These are phyloP conservation scores for Mrakia gelida DNA, from an alignment of 768 basidiomycete species.

Conservation along the genomic window DNA sequence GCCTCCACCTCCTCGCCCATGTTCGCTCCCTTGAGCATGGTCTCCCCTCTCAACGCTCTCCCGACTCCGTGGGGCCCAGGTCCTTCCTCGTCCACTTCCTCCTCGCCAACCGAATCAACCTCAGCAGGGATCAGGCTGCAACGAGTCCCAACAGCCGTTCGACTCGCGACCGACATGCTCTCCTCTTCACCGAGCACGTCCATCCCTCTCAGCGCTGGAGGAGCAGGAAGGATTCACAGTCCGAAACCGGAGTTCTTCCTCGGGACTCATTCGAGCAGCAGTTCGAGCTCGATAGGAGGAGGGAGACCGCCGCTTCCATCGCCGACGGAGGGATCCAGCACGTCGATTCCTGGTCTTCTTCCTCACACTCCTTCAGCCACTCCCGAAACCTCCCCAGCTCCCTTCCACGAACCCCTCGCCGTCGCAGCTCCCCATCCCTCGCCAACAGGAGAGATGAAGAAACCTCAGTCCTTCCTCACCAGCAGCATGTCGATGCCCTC, in stretches of 20 bases:
- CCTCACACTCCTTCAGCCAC: conserved; percentile 35
- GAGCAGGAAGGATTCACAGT: background rate
- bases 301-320: background rate
- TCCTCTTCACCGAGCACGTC: conserved; percentile 6
- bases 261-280: background rate
- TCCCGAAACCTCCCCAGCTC: conserved; percentile 32
- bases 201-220: background rate
- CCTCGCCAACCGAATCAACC: conserved; percentile 1
- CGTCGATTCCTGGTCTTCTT: background rate
- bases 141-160: conserved; percentile 47
- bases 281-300: background rate
- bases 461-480: background rate
- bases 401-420: background rate
- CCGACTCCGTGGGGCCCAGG: conserved; percentile 25
- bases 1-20: background rate
- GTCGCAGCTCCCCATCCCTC: background rate
- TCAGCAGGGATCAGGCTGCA: conserved; percentile 44
- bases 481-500: background rate
- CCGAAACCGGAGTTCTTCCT: conserved; percentile 24
- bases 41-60: conserved; percentile 32
- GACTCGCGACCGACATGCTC: conserved; percentile 48
- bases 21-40: conserved; percentile 14
- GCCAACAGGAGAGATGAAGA: background rate
- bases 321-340: conserved; percentile 13
- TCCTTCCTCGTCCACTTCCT: conserved; percentile 19